phyloP scores from a whole-genome alignment of 352 stramenopile species.

The Pythium vanterpoolii region DNA sequence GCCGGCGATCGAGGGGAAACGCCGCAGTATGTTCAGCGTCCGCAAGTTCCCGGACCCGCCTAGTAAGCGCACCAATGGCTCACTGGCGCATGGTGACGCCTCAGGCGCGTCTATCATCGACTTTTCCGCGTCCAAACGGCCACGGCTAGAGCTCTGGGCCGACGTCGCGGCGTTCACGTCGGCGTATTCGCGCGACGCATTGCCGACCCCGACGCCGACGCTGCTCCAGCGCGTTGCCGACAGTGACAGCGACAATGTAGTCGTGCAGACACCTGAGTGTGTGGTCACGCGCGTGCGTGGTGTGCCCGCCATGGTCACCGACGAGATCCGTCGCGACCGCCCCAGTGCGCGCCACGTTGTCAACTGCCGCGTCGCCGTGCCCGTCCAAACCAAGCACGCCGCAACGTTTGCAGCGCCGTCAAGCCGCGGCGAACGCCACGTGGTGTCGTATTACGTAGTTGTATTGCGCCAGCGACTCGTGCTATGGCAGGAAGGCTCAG shows the following conservation, averaged over 20 bases:
- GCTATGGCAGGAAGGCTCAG: constrained; percentile 52
- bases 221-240: not conserved
- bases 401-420: not conserved
- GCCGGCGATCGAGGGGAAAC: too few species aligned
- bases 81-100: constrained; percentile 27
- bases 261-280: constrained; percentile 55
- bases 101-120: constrained; percentile 5
- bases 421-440: constrained; percentile 39
- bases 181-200: constrained; percentile 12
- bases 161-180: constrained; percentile 3
- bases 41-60: constrained; percentile 64
- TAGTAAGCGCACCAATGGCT: constrained; percentile 50
- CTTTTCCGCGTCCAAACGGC: constrained; percentile 42
- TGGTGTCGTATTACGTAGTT: constrained; percentile 56
- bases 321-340: constrained; percentile 49
- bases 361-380: constrained; percentile 26
- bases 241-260: constrained; percentile 25
- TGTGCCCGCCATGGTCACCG: constrained; percentile 37
- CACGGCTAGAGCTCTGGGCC: constrained; percentile 47
- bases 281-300: constrained; percentile 42
- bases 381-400: not conserved
- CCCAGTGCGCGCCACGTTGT: constrained; percentile 16
- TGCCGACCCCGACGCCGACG: not conserved
- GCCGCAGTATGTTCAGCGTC: constrained; percentile 60
- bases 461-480: constrained; percentile 54